These are phyloP conservation scores for Leccinum cinnamomeum DNA, from an alignment of 1,284 basidiomycete species.

Conservation along the genomic window DNA sequence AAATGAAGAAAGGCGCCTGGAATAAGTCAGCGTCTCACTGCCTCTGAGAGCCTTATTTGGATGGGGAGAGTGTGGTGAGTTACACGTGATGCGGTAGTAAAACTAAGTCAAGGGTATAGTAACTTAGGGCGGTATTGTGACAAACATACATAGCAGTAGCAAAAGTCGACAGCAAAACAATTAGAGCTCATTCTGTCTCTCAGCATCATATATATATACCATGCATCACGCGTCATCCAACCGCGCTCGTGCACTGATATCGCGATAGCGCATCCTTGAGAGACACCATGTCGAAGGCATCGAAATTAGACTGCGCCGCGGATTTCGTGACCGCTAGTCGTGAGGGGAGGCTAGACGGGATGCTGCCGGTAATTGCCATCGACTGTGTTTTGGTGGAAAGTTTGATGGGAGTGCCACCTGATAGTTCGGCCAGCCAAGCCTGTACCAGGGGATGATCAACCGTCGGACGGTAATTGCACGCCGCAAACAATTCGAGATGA, in stretches of 20 bases:
- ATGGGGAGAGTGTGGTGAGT: constrained; percentile 8
- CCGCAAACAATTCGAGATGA: constrained; percentile 48
- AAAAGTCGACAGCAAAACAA: constrained; percentile 6
- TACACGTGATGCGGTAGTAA: constrained; percentile 10
- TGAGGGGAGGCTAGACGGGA: constrained; percentile 4
- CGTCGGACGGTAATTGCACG: constrained; percentile 45
- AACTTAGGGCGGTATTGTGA: neutral
- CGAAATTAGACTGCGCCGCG: constrained; percentile 26
- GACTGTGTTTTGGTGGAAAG: constrained; percentile 12
- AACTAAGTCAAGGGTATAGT: constrained; percentile 15
- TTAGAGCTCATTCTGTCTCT: neutral
- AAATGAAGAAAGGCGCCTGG: neutral
- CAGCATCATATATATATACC: neutral
- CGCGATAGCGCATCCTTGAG: constrained; percentile 41
- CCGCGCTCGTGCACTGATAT: constrained; percentile 31
- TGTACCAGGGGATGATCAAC: constrained; percentile 40
- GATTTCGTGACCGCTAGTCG: constrained; percentile 16
- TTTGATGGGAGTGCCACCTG: constrained; percentile 20
- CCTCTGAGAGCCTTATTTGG: neutral
- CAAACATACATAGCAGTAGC: constrained; percentile 3
- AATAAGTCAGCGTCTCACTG: neutral
- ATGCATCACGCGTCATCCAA: constrained; percentile 5
- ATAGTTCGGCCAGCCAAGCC: constrained; percentile 38
- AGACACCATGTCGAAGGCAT: constrained; percentile 39
- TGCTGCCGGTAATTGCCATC: constrained; percentile 7